Evolutionary conservation across 768 basidiomycete genomes (phyloP).

Genomic region (Neoboletus subvelutipes): DNA sequence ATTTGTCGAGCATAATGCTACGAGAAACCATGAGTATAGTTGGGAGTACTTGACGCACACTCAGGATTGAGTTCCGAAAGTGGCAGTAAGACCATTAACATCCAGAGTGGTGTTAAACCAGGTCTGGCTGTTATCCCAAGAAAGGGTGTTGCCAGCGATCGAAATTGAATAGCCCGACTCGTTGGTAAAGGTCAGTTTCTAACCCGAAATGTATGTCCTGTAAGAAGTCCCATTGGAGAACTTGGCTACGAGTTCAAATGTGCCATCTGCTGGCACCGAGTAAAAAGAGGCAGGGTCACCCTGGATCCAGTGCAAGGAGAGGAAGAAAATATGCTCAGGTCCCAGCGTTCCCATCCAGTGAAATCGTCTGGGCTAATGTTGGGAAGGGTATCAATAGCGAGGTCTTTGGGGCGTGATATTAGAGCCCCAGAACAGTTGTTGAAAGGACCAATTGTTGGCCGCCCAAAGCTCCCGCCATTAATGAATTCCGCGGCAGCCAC

Average conservation of each 20-base stretch:
- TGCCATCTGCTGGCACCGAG: neutral
- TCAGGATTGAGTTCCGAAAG: constrained; percentile 7
- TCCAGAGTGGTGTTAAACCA: constrained; percentile 15
- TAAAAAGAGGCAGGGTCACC: constrained; percentile 5
- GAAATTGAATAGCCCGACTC: constrained; percentile 12
- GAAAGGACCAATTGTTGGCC: constrained; percentile 8
- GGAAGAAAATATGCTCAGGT: constrained; percentile 13
- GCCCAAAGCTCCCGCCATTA: neutral
- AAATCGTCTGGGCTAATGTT: constrained; percentile 8
- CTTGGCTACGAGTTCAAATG: constrained; percentile 12
- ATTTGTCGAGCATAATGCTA: constrained; percentile 2
- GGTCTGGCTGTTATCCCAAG: constrained; percentile 15
- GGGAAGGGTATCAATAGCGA: constrained; percentile 13
- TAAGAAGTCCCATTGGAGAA: constrained; percentile 10
- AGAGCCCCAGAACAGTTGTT: constrained; percentile 17
- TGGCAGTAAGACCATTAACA: constrained; percentile 6
- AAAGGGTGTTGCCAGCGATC: constrained; percentile 10
- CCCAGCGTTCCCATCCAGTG: constrained; percentile 11
- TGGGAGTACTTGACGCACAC: neutral
- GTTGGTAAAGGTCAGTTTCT: constrained; percentile 11
- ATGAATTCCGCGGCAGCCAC: neutral
- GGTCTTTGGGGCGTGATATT: constrained; percentile 1
- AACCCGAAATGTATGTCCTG: neutral
- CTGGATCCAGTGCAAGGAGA: constrained; percentile 13
- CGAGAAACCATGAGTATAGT: neutral